A percentile compares a stretch with the other conserved stretches of the same genome.
phyloP scores from a whole-genome alignment of 257 asterid genomes.

The Salvia splendens region DNA sequence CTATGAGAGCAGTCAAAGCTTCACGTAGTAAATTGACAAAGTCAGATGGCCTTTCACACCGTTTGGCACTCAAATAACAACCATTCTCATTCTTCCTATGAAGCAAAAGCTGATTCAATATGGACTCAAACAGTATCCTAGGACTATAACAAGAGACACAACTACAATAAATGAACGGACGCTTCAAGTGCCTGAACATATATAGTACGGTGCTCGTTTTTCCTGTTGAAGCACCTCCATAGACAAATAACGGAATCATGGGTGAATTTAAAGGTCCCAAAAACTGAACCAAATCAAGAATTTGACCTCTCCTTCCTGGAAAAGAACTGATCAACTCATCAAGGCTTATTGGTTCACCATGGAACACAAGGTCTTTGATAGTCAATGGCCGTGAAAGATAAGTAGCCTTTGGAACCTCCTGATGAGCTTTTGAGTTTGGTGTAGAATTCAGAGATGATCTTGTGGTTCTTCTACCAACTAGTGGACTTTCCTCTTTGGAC shows the following conservation, averaged over 20 bases:
- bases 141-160: conserved; percentile 74
- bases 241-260: conserved; percentile 66
- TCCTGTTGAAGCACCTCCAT: conserved; percentile 89
- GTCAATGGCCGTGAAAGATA: conserved; percentile 34
- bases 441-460: conserved; percentile 49
- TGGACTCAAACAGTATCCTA: conserved; percentile 76
- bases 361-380: conserved; percentile 50
- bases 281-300: conserved; percentile 55
- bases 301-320: conserved; percentile 72
- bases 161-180: conserved; percentile 78
- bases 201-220: conserved; percentile 70
- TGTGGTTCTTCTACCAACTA: conserved; percentile 57
- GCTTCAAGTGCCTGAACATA: conserved; percentile 62
- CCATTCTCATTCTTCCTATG: conserved; percentile 66
- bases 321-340: conserved; percentile 62
- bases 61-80: conserved; percentile 71
- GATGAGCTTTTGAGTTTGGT: conserved; percentile 40
- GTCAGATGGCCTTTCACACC: conserved; percentile 87
- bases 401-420: conserved; percentile 23
- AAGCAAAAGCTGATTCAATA: conserved; percentile 83
- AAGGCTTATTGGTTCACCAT: conserved; percentile 45
- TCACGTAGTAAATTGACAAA: conserved; percentile 75
- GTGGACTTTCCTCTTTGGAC: conserved; percentile 55
- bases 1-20: conserved; percentile 57
- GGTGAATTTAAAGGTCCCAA: conserved; percentile 87